A percentile compares a stretch with the other conserved stretches of the same genome.
phyloP scores from a whole-genome alignment of 2,329 filamentous ascomycete genomes.

The Penicillium sp. region DNA sequence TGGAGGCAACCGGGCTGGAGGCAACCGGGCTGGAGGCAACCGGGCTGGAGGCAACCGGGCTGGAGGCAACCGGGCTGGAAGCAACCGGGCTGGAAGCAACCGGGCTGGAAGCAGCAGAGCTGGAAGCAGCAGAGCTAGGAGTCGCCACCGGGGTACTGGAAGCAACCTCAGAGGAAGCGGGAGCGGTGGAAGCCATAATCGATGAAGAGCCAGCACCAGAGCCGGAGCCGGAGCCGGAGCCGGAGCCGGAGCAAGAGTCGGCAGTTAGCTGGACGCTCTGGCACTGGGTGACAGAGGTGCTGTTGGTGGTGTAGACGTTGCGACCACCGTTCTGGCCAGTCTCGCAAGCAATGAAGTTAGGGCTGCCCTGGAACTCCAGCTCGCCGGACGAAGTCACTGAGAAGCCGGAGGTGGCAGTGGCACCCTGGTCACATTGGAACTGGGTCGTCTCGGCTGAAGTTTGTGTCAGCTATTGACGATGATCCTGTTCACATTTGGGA shows the following conservation, averaged over 20 bases:
- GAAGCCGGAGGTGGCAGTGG: conserved; percentile 55
- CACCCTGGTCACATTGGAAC: conserved; percentile 60
- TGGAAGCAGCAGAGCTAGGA: conserved; percentile 2
- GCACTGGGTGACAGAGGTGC: conserved; percentile 35
- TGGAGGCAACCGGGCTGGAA: conserved; percentile 1
- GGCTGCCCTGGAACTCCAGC: conserved; percentile 52
- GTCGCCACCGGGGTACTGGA: neutral
- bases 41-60: neutral
- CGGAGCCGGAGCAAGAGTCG: conserved; percentile 35
- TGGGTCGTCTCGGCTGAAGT: conserved; percentile 53
- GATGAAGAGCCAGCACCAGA: conserved; percentile 15
- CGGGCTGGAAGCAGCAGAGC: neutral
- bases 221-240: conserved; percentile 20
- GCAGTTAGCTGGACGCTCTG: conserved; percentile 34
- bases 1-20: neutral
- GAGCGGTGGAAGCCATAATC: conserved; percentile 2
- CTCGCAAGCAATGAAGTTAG: conserved; percentile 60
- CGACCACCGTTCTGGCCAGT: conserved; percentile 45
- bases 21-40: neutral
- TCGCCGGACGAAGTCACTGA: conserved; percentile 53
- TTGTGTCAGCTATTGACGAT: conserved; percentile 11
- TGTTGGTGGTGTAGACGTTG: conserved; percentile 44
- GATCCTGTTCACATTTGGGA: neutral
- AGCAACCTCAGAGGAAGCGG: neutral
- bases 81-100: neutral